Conservation (phyloP, 345 rosid genomes). For the Excoecaria agallocha region DNA sequence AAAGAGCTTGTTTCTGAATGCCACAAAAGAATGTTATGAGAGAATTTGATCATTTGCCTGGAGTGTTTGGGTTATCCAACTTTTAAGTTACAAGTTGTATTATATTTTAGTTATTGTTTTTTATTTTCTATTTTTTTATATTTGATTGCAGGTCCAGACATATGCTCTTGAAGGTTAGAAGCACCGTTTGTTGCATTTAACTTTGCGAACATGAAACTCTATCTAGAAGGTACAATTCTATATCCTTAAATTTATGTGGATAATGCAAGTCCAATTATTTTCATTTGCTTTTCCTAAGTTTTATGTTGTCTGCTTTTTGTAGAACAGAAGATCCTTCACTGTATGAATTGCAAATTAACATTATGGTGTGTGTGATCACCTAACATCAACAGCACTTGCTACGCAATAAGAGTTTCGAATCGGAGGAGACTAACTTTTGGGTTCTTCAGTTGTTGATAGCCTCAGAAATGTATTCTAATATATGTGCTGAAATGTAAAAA, state of each 20-base stretch:
- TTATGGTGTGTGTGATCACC: neutral
- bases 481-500: constrained; percentile 20
- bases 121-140: too few species aligned
- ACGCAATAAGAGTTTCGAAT: neutral
- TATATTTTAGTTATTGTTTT: neutral
- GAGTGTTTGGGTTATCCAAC: neutral
- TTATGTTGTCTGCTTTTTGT: neutral
- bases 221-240: neutral
- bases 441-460: neutral
- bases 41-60: neutral
- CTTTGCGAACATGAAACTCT: neutral
- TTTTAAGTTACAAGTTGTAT: neutral
- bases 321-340: neutral
- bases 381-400: neutral
- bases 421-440: constrained; percentile 23
- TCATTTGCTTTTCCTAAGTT: neutral
- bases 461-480: constrained; percentile 7
- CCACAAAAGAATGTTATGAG: neutral
- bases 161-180: constrained; percentile 20
- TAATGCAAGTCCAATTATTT: neutral
- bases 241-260: neutral
- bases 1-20: neutral
- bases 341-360: constrained; percentile 3
- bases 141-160: constrained; percentile 22
- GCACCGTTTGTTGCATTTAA: neutral